phyloP scores from a whole-genome alignment of 768 basidiomycete genomes.

The Tylopilus plumbeoviolaceoides region DNA sequence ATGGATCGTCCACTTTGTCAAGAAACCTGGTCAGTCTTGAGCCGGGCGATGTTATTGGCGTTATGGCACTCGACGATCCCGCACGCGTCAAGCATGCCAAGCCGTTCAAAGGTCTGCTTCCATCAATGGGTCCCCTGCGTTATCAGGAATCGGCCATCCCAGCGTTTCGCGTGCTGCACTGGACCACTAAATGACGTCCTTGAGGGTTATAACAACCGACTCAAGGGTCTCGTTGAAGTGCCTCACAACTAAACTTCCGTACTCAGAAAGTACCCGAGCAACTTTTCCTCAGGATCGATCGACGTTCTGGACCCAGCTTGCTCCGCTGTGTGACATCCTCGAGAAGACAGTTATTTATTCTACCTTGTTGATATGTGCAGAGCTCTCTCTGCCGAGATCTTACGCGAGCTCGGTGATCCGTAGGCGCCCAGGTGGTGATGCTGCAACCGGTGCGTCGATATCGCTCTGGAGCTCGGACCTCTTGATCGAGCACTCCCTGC shows the following conservation, averaged over 20 bases:
- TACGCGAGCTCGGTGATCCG: constrained; percentile 93
- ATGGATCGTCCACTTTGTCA: constrained; percentile 96
- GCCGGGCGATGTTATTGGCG: constrained; percentile 96
- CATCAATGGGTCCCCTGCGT: constrained; percentile 80
- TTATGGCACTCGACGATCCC: constrained; percentile 93
- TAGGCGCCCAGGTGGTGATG: constrained; percentile 79
- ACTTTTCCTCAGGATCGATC: too few species aligned
- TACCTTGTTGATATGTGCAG: constrained; percentile 36
- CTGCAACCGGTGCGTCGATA: constrained; percentile 97
- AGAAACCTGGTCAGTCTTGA: constrained; percentile 97
- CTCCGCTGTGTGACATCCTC: too few species aligned
- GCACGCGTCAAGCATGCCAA: constrained; percentile 96
- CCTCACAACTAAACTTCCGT: too few species aligned
- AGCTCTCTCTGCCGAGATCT: constrained; percentile 77
- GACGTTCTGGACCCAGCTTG: too few species aligned
- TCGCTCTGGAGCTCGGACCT: constrained; percentile 95
- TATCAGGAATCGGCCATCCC: constrained; percentile 85
- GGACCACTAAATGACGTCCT: constrained; percentile 85
- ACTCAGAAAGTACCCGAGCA: too few species aligned
- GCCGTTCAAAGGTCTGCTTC: constrained; percentile 93
- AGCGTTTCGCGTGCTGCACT: constrained; percentile 70
- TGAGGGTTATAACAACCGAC: constrained; percentile 94
- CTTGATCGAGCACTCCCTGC: constrained; percentile 77
- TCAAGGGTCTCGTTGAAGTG: constrained; percentile 82
- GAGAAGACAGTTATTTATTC: too few species aligned